These are phyloP conservation scores for Ascochyta viciae-villosae DNA, from an alignment of 2,329 filamentous ascomycete species.

Conservation along the genomic window DNA sequence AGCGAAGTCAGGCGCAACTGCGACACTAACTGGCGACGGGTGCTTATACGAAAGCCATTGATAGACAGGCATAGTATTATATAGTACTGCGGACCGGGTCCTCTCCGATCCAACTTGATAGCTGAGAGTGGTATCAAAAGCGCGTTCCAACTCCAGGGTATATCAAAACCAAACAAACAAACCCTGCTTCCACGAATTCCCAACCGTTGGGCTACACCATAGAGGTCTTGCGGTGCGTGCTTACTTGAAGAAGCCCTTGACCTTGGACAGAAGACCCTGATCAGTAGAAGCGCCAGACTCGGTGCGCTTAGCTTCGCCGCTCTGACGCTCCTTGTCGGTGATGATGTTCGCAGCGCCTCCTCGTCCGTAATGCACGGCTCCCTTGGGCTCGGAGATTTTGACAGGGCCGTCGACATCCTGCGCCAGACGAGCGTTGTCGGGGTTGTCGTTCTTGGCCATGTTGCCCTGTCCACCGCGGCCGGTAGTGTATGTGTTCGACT, in stretches of 20 bases:
- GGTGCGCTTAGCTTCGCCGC: slow-evolving; percentile 42
- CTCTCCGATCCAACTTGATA: neutral
- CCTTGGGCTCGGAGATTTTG: slow-evolving; percentile 59
- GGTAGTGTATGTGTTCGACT: slow-evolving; percentile 83
- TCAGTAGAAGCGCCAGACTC: slow-evolving; percentile 21
- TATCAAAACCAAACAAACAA: slow-evolving; percentile 16
- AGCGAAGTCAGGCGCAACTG: neutral
- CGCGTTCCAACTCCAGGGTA: slow-evolving; percentile 17
- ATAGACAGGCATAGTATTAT: neutral
- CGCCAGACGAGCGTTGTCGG: slow-evolving; percentile 73
- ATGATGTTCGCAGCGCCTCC: slow-evolving; percentile 75
- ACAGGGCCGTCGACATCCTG: slow-evolving; percentile 77
- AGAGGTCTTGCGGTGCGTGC: neutral
- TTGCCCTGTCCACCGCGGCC: slow-evolving; percentile 88
- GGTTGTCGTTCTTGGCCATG: slow-evolving; percentile 79
- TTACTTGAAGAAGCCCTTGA: slow-evolving; percentile 59
- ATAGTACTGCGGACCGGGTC: neutral
- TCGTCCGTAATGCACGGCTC: slow-evolving; percentile 71
- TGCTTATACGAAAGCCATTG: neutral
- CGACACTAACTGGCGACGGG: too few species aligned
- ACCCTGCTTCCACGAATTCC: slow-evolving; percentile 7
- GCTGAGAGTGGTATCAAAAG: slow-evolving; percentile 17
- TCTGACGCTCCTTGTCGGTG: slow-evolving; percentile 45
- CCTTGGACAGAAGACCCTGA: slow-evolving; percentile 59
- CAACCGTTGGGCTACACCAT: neutral